A percentile compares a stretch with the other conserved stretches of the same genome.
These are phyloP conservation scores for Neopestalotiopsis sp. DNA, from an alignment of 2,329 filamentous ascomycete species.

Conservation along the genomic window DNA sequence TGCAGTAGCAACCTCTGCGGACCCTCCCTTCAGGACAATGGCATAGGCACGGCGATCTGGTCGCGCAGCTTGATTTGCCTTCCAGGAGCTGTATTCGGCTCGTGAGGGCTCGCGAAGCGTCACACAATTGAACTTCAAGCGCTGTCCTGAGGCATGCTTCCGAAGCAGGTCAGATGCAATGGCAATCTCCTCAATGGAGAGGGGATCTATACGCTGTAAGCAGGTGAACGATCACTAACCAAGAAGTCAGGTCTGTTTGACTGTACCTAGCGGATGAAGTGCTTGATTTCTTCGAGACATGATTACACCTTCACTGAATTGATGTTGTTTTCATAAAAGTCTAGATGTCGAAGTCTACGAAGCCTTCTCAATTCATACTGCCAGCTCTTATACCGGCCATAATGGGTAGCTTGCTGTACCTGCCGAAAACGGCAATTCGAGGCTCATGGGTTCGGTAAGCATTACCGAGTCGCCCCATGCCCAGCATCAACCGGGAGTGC, in stretches of 20 bases:
- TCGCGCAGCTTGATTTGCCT: conserved; percentile 52
- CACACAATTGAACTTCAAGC: conserved; percentile 63
- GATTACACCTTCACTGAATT: not conserved
- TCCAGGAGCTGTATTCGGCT: conserved; percentile 65
- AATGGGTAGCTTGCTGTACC: not conserved
- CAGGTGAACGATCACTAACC: conserved; percentile 4
- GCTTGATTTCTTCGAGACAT: conserved; percentile 18
- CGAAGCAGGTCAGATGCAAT: conserved; percentile 54
- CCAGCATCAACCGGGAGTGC: not conserved
- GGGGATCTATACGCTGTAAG: conserved; percentile 48
- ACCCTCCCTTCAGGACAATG: conserved; percentile 50
- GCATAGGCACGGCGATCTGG: conserved; percentile 56
- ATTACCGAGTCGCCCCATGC: not conserved
- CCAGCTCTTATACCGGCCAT: not conserved
- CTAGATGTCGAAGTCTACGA: not conserved
- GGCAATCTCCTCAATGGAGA: conserved; percentile 59
- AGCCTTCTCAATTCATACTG: not conserved
- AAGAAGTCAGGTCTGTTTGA: not conserved
- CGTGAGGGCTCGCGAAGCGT: conserved; percentile 70
- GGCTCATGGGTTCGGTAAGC: not conserved
- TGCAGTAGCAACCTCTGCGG: conserved; percentile 51
- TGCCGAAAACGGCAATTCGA: not conserved
- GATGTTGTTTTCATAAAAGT: not conserved
- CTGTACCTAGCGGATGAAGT: conserved; percentile 44
- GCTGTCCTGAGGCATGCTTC: conserved; percentile 37